These are phyloP conservation scores for Pseudohyphozyma bogoriensis DNA, from an alignment of 768 basidiomycete genomes.

Conservation along the genomic window DNA sequence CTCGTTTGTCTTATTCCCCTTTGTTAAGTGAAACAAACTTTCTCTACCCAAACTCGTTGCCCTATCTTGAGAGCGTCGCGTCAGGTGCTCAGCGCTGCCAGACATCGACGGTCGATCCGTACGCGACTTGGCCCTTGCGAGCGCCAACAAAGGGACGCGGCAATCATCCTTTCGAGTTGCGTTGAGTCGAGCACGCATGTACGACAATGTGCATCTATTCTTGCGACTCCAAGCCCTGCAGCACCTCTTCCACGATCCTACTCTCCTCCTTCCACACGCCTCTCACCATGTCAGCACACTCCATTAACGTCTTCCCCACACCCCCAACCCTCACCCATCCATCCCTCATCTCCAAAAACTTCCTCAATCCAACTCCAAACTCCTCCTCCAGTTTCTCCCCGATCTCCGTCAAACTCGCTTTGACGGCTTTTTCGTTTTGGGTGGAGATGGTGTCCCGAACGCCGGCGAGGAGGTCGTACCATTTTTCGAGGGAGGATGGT, in stretches of 20 bases:
- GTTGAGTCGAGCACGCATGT: no score
- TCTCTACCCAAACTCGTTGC: no score
- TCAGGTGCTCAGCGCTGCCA: no score
- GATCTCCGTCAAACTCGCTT: conserved; percentile 17
- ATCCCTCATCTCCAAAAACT: background rate
- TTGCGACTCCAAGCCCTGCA: background rate
- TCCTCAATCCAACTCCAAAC: background rate
- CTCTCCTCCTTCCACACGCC: conserved; percentile 13
- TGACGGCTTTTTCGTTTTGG: conserved; percentile 30
- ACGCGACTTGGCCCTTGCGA: no score
- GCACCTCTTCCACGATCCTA: conserved; percentile 3
- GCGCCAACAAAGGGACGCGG: no score
- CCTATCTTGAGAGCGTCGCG: no score
- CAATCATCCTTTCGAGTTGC: no score
- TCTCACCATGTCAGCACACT: conserved; percentile 7
- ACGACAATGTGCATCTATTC: no score
- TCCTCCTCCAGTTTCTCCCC: conserved; percentile 17
- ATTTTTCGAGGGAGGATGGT: conserved; percentile 3
- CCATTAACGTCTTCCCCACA: background rate
- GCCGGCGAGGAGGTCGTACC: conserved; percentile 22
- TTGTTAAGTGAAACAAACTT: no score
- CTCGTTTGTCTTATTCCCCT: no score
- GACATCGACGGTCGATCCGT: no score
- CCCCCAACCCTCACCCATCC: background rate
- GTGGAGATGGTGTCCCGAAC: conserved; percentile 30